phyloP scores from a whole-genome alignment of 495 filamentous ascomycete species.

The Chaetomium fimeti region DNA sequence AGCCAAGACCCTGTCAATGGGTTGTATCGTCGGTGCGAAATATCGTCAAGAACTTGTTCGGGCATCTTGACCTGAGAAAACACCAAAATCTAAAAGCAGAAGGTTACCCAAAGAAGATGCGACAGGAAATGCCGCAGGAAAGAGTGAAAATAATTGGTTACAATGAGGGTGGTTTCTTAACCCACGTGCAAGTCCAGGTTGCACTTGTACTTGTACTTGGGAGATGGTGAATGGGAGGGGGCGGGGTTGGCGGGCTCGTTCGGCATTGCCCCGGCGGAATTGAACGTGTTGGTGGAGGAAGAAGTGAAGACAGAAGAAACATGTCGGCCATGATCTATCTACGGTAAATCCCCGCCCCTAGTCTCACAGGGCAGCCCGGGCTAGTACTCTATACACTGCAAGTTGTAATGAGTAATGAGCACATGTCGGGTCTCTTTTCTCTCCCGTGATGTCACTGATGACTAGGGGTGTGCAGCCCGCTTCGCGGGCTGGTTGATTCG shows the following conservation, averaged over 20 bases:
- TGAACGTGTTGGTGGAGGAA: neutral
- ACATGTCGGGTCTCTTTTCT: too few relatives aligned
- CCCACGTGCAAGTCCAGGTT: conserved; percentile 5
- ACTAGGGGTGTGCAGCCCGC: too few relatives aligned
- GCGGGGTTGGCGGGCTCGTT: conserved; percentile 4
- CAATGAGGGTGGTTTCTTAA: neutral
- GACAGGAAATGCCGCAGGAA: neutral
- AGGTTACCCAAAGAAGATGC: neutral
- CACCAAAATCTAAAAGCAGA: neutral
- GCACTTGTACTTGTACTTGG: neutral
- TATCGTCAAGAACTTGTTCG: conserved; percentile 81
- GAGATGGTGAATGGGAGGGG: neutral
- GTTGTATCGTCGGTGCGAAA: conserved; percentile 94
- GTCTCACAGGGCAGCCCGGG: neutral
- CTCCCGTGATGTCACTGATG: too few relatives aligned
- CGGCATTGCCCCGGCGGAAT: conserved; percentile 7
- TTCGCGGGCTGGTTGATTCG: too few relatives aligned
- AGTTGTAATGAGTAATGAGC: too few relatives aligned
- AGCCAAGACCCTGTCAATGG: conserved; percentile 86
- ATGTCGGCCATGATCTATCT: neutral
- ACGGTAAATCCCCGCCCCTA: neutral
- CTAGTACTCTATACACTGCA: neutral
- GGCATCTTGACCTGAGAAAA: conserved; percentile 42
- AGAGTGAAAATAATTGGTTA: neutral
- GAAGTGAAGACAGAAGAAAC: neutral